Percentiles rank a stretch among this genome's conserved stretches.
These are phyloP conservation scores for Neurospora sp. DNA, from an alignment of 2,329 filamentous ascomycete genomes.

Conservation along the genomic window DNA sequence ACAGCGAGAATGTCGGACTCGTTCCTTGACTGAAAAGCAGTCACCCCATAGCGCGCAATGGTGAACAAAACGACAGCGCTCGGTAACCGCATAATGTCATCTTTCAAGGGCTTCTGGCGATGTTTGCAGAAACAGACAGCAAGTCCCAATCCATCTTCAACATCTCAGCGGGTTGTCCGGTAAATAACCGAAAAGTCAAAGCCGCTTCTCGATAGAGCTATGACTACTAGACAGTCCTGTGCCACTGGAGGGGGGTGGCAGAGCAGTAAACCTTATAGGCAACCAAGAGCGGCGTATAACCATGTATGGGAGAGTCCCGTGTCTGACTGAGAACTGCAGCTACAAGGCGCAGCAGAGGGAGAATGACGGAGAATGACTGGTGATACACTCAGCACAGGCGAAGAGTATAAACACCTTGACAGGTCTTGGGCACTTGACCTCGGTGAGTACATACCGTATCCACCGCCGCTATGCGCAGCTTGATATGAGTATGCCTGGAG, in stretches of 20 bases:
- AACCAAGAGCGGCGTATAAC: not conserved
- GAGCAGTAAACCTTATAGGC: not conserved
- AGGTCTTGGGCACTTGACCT: not conserved
- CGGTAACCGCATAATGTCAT: not conserved
- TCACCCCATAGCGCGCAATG: not conserved
- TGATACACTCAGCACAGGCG: not conserved
- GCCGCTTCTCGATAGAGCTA: not conserved
- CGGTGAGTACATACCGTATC: not conserved
- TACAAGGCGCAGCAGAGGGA: not conserved
- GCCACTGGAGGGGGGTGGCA: not conserved
- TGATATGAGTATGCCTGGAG: not conserved
- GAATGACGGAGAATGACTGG: not conserved
- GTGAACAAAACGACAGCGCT: not conserved
- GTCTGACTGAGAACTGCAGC: not conserved
- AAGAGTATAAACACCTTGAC: not conserved
- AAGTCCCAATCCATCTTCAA: not conserved
- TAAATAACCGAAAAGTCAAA: not conserved
- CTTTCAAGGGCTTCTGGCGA: not conserved
- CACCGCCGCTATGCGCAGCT: not conserved
- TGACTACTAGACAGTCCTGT: not conserved
- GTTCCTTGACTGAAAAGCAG: not conserved
- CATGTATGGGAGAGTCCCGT: not conserved
- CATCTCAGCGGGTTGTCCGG: not conserved
- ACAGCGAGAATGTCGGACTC: not conserved
- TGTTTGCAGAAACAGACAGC: not conserved